Conservation (phyloP, 441 rosid genomes). For the Cnidoscolus chayamansa region DNA sequence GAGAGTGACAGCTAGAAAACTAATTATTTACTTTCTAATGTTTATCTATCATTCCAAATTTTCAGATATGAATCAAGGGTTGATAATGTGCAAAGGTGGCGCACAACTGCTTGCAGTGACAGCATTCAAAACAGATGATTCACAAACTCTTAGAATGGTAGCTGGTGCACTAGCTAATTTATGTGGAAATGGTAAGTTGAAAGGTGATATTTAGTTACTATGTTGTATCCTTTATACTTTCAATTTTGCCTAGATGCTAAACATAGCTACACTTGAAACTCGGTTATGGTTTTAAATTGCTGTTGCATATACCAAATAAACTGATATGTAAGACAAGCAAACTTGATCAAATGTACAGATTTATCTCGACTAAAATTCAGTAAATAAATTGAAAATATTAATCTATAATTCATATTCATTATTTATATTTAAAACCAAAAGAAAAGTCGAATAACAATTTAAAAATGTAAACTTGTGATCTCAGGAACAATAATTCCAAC, state of each 20-base stretch:
- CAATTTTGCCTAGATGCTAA: neutral
- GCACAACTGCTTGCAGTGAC: constrained; percentile 67
- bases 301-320: neutral
- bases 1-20: neutral
- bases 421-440: neutral
- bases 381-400: neutral
- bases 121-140: constrained; percentile 72
- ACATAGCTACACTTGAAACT: neutral
- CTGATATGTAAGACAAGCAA: too few relatives aligned
- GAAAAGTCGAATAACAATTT: neutral
- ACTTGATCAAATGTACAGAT: neutral
- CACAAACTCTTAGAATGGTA: constrained; percentile 88
- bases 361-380: neutral
- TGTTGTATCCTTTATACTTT: neutral
- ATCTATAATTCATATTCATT: neutral
- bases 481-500: neutral
- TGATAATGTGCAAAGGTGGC: constrained; percentile 87
- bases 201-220: neutral
- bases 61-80: constrained; percentile 75
- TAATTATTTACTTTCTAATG: neutral
- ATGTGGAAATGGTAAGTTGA: constrained; percentile 79
- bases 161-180: constrained; percentile 91
- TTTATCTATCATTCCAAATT: neutral
- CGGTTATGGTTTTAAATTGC: neutral
- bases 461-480: neutral